Conservation (phyloP, 2,329 filamentous ascomycete species). For the Ceratocystiopsis minuta region DNA sequence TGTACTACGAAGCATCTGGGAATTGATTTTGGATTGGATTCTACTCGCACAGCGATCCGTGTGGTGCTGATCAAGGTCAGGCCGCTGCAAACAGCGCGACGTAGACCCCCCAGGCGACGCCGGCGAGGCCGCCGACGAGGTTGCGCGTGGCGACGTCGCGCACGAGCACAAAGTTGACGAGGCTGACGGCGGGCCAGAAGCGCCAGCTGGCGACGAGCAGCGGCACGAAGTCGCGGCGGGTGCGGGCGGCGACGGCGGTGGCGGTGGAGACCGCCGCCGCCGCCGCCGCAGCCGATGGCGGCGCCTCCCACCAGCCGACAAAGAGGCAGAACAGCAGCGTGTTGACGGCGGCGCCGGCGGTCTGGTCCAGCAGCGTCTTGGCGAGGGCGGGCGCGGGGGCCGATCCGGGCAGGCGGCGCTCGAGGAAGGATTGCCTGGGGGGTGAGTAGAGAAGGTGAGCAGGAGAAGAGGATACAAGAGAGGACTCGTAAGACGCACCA, state of each 20-base stretch:
- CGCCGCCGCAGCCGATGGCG: constrained; percentile 6
- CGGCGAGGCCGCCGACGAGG: constrained; percentile 47
- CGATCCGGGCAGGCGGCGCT: constrained; percentile 51
- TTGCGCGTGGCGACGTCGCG: constrained; percentile 47
- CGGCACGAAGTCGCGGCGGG: constrained; percentile 39
- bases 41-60: too few species aligned
- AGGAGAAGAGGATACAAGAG: constrained; percentile 1
- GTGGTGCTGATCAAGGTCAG: too few species aligned
- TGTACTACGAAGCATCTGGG: too few species aligned
- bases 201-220: constrained; percentile 53
- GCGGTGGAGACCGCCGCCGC: constrained; percentile 10
- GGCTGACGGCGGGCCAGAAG: constrained; percentile 50
- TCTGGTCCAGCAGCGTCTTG: constrained; percentile 55
- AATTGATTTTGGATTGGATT: too few species aligned
- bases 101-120: constrained; percentile 54
- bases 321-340: constrained; percentile 44
- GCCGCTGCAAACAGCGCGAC: constrained; percentile 38
- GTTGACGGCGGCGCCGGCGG: constrained; percentile 45
- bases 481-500: constrained; percentile 40
- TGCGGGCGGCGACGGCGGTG: constrained; percentile 22
- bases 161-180: constrained; percentile 47
- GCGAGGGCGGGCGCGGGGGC: constrained; percentile 30
- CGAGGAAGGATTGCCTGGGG: constrained; percentile 56
- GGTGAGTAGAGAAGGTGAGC: constrained; percentile 2
- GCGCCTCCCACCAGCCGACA: constrained; percentile 20